Base-by-base conservation (phyloP, 331 rosid genomes). In the Dryas integrifolia region DNA sequence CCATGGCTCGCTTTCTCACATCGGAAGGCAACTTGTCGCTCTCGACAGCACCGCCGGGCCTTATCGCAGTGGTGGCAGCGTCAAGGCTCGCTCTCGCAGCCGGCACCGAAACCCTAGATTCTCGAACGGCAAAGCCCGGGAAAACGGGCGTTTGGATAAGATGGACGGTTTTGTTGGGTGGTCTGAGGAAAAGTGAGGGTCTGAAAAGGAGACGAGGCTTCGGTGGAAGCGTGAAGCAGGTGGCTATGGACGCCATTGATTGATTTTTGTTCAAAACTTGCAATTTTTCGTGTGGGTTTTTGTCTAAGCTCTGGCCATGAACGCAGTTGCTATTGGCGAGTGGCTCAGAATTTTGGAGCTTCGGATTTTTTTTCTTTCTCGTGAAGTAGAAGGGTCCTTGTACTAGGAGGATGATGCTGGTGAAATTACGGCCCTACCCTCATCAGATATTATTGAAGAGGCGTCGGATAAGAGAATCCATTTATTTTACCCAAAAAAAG, bases 1-100 rank as follows among this genome's bases (percentile, higher is more conserved):
- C 99, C 99, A 92, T 90, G 41, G 97, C 81, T 68, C 96, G 84
- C 85, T 92, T 95, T 62, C 99, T 88, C 65, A 92, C 93, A 76
- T 95, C 93, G 26, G 90, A 72, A 8, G 96, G 84, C 56, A 95
- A 9, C 67, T 83, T 92, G 44, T 92, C 97, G n/a, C 76, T 95
- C 77, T 95, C 99, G 66, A 95, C 88, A 2, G 76, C 46, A 0
- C 90, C 88, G 12, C 96, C 97, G 0, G 96, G 96, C 50, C 92
- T 80, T 47, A 85, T 78, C 64, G 72, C 85, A 44, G 79, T 69
- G 56, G 79, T 69, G 1, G 84, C 67, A 44, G 48, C 48, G 15
- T 91, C 91, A 26, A 81, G 53, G 53, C 83, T 39, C 30, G 91
- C 96, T 58, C 82, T 83, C 41, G 68, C 81, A 14, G n/a, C 77